phyloP scores from a whole-genome alignment of 1,139 yeast genomes.

The Saccharomycopsis phalli region DNA sequence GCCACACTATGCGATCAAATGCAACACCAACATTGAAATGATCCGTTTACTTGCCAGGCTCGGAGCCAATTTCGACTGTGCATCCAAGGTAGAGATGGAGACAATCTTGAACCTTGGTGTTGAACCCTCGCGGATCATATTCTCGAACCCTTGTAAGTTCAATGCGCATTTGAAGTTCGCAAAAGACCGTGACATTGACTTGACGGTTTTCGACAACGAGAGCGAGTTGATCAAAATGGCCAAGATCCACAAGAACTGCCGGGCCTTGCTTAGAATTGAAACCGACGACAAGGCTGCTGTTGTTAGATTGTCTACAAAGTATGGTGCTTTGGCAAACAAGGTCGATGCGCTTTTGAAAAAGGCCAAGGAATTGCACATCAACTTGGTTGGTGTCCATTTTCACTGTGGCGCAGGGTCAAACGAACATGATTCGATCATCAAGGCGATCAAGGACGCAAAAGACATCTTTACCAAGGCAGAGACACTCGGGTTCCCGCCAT shows the following conservation, averaged over 20 bases:
- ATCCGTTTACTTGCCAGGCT: conserved; percentile 46
- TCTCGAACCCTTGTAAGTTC: conserved; percentile 93
- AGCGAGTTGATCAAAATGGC: conserved; percentile 76
- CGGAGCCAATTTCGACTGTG: conserved; percentile 88
- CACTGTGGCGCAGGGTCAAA: conserved; percentile 95
- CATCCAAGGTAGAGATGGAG: conserved; percentile 79
- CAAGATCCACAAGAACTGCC: conserved; percentile 57
- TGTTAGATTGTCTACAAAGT: conserved; percentile 82
- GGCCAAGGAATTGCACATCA: conserved; percentile 54
- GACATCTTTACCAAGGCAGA: conserved; percentile 55
- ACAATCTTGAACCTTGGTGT: conserved; percentile 55
- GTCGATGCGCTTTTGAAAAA: conserved; percentile 49
- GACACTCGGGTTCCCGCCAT: conserved; percentile 19
- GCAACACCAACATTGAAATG: conserved; percentile 68
- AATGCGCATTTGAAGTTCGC: conserved; percentile 75
- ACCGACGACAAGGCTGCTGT: conserved; percentile 88
- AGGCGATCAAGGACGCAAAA: conserved; percentile 69
- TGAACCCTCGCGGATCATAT: conserved; percentile 59
- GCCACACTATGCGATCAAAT: conserved; percentile 90
- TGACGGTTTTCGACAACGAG: conserved; percentile 85
- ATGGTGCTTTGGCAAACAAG: conserved; percentile 63
- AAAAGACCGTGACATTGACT: conserved; percentile 39
- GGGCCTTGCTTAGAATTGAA: conserved; percentile 67
- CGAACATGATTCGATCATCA: conserved; percentile 57
- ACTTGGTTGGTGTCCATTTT: conserved; percentile 81